Evolutionary conservation across 2,329 filamentous ascomycete species (phyloP).

Genomic region (Fusarium setosum): DNA sequence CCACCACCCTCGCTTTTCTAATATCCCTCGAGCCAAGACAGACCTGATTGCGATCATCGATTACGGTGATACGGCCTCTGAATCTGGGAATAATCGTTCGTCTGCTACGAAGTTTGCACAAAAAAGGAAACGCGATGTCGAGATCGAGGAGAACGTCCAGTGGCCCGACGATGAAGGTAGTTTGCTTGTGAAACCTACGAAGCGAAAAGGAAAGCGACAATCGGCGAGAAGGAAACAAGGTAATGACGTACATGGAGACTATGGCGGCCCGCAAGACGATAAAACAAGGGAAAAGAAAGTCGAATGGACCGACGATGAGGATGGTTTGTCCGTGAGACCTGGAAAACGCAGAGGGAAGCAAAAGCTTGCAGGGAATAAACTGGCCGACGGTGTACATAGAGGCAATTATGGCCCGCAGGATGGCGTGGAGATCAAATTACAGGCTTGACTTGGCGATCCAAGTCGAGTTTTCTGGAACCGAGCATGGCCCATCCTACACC

Average conservation of each 20-base stretch:
- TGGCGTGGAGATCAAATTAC: too few relatives aligned
- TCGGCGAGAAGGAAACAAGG: conserved; percentile 43
- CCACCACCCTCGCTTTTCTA: background rate
- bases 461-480: too few relatives aligned
- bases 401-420: too few relatives aligned
- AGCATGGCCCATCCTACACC: too few relatives aligned
- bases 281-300: too few relatives aligned
- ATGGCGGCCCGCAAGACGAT: conserved; percentile 54
- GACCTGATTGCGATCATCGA: conserved; percentile 44
- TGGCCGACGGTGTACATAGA: too few relatives aligned
- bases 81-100: conserved; percentile 21
- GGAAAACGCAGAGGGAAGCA: too few relatives aligned
- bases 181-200: conserved; percentile 67
- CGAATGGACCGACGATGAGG: too few relatives aligned
- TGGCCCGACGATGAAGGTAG: conserved; percentile 71
- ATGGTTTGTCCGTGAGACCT: too few relatives aligned
- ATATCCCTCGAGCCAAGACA: conserved; percentile 24
- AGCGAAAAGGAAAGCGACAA: conserved; percentile 44
- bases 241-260: conserved; percentile 41
- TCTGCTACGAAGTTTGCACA: conserved; percentile 15
- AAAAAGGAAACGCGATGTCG: conserved; percentile 53
- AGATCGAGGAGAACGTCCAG: conserved; percentile 57
- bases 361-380: too few relatives aligned
- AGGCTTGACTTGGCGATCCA: too few relatives aligned
- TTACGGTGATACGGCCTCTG: conserved; percentile 36